A percentile compares a stretch with the other conserved stretches of the same genome.
Evolutionary conservation across 306 rosid species (phyloP).

Genomic region (Canavalia gladiata): DNA sequence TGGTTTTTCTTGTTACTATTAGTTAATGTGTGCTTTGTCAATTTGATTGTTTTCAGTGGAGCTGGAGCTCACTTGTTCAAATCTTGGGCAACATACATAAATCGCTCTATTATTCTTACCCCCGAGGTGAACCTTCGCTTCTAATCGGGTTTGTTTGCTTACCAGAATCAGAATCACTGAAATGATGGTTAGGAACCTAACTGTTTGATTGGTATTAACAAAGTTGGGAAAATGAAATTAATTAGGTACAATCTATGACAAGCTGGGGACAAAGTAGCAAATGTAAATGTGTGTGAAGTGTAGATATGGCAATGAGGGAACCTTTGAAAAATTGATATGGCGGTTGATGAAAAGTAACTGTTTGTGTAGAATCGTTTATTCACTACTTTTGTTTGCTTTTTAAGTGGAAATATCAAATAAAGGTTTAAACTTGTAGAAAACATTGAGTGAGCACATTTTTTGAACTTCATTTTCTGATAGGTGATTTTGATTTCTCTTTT

Average conservation of each 20-base stretch:
- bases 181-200: not conserved
- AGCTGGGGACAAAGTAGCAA: constrained; percentile 3
- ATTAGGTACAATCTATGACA: not conserved
- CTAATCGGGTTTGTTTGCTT: constrained; percentile 1
- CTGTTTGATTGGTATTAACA: not conserved
- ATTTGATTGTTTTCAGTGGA: constrained; percentile 68
- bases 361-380: constrained; percentile 13
- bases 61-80: constrained; percentile 97
- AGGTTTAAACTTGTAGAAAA: not conserved
- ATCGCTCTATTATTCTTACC: constrained; percentile 90
- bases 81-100: constrained; percentile 87
- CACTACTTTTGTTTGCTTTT: not conserved
- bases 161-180: not conserved
- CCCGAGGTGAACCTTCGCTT: constrained; percentile 73
- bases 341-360: not conserved
- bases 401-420: not conserved
- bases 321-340: not conserved
- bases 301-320: not conserved
- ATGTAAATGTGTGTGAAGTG: constrained; percentile 8
- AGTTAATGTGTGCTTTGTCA: constrained; percentile 30
- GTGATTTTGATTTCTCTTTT: constrained; percentile 8
- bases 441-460: not conserved
- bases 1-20: constrained; percentile 6
- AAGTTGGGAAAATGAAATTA: not conserved
- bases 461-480: constrained; percentile 1